Percentiles rank a stretch among this genome's conserved stretches.
phyloP scores from a whole-genome alignment of 2,329 filamentous ascomycete species.

The Penicillium occitanis region DNA sequence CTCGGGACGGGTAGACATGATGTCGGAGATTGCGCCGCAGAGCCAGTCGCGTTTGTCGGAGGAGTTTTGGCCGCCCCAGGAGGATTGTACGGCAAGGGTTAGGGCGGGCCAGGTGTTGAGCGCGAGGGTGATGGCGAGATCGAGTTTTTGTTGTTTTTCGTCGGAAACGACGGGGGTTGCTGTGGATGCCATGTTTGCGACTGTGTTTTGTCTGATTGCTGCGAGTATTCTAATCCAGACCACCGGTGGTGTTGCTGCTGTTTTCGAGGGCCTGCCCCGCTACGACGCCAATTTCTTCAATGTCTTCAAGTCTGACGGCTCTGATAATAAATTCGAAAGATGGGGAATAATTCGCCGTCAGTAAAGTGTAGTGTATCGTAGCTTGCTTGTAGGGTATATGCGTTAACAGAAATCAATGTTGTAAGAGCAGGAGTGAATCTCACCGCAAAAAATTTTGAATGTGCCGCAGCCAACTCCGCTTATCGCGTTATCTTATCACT shows the following conservation, averaged over 20 bases:
- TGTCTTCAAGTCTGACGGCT: background rate
- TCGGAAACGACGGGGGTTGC: background rate
- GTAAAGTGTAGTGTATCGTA: background rate
- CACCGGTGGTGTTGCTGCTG: background rate
- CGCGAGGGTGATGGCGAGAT: slow-evolving; percentile 80
- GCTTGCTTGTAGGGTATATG: background rate
- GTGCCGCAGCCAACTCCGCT: slow-evolving; percentile 12
- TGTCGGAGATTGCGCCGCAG: slow-evolving; percentile 78
- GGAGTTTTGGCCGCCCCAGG: slow-evolving; percentile 82
- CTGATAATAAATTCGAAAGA: background rate
- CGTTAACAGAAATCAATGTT: background rate
- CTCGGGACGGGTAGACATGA: slow-evolving; percentile 62
- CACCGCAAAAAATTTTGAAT: slow-evolving; percentile 12
- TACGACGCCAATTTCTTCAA: background rate
- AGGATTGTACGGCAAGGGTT: slow-evolving; percentile 78
- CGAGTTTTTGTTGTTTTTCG: slow-evolving; percentile 57
- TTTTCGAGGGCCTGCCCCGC: background rate
- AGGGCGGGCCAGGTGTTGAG: slow-evolving; percentile 88
- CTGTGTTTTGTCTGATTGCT: background rate
- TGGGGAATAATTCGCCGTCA: background rate
- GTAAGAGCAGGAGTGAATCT: background rate
- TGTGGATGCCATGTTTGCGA: slow-evolving; percentile 16
- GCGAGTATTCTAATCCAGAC: background rate
- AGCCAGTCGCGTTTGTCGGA: slow-evolving; percentile 95
- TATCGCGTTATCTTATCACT: slow-evolving; percentile 23